phyloP scores from a whole-genome alignment of 2,329 filamentous ascomycete genomes.

The Raffaelea albimanens region DNA sequence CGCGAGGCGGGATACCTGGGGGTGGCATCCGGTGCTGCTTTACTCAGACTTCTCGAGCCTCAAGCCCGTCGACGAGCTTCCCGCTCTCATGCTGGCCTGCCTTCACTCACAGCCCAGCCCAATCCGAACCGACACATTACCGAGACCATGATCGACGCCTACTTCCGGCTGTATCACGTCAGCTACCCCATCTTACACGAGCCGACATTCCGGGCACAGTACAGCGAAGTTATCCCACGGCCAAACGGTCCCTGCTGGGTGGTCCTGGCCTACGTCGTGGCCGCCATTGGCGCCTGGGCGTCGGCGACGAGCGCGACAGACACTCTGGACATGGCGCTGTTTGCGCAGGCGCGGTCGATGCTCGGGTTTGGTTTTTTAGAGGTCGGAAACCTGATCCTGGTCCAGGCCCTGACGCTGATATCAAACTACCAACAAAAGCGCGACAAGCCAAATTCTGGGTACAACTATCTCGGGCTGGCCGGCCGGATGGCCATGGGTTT shows the following conservation, averaged over 20 bases:
- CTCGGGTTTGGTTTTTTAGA: slow-evolving; percentile 22
- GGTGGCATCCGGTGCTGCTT: slow-evolving; percentile 33
- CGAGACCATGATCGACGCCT: background rate
- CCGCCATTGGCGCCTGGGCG: slow-evolving; percentile 26
- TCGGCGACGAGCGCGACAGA: slow-evolving; percentile 16
- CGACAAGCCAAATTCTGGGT: slow-evolving; percentile 40
- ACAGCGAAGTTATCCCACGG: slow-evolving; percentile 22
- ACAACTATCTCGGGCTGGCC: slow-evolving; percentile 38
- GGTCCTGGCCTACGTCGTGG: slow-evolving; percentile 24
- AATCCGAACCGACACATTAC: slow-evolving; percentile 19
- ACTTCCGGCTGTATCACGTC: background rate
- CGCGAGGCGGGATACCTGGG: slow-evolving; percentile 34
- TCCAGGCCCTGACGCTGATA: slow-evolving; percentile 21
- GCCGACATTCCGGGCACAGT: slow-evolving; percentile 14
- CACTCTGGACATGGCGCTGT: slow-evolving; percentile 20
- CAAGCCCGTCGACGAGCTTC: slow-evolving; percentile 10
- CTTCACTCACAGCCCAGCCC: slow-evolving; percentile 14
- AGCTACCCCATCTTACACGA: background rate
- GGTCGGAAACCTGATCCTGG: slow-evolving; percentile 22
- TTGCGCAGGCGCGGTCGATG: slow-evolving; percentile 19
- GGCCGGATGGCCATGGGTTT: slow-evolving; percentile 38
- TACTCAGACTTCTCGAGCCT: slow-evolving; percentile 28
- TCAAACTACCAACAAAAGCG: slow-evolving; percentile 32
- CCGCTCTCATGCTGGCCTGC: slow-evolving; percentile 7
- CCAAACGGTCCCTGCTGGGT: slow-evolving; percentile 22